Base-by-base conservation (phyloP, 2,329 filamentous ascomycete species). In the Monosporascus sp. region DNA sequence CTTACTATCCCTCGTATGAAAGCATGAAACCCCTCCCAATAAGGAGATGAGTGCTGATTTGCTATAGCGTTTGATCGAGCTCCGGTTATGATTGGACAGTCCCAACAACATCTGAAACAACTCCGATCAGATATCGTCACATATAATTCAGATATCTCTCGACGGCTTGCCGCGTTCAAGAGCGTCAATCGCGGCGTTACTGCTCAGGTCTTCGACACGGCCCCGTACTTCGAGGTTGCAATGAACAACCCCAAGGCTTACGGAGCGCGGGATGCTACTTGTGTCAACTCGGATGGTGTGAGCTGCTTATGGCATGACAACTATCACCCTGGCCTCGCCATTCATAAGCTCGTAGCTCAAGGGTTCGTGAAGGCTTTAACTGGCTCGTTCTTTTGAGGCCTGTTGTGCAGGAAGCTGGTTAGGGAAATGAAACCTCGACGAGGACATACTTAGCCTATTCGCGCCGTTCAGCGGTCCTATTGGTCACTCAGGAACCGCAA, bases 231-330 rank as follows among this genome's bases (percentile, higher is more conserved):
- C 35, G 28, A 50, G 14, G 41, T 54, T 2, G 52, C 56, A 8
- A 49, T 62, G 15, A 31, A 54, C 47, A 47, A 62, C 51, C 60
- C 60, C 4, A 55, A 59, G 44, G 57, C 55, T 4, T 62, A 61
- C n/a, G 60, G 60, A 14, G 60, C 60, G 1, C 20, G 52, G 4
- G 57, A 62, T 37, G 54, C 57, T 7, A 60, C 57, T 2, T 62
- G 59, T 22, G 48, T 56, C 7, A 58, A 51, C 24, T 40, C 52
- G 3, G 57, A 61, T 46, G 60, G 60, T 2, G 52, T 22, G 22
- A 57, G 54, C 38, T 62, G 59, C 43, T 51, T 62, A 6, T 61
- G 59, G 60, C 49, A 53, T 20, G 59, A 61, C 28, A 55, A 51
- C 5, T 60, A 60, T 38, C 60, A 61, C 15, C 55, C 60, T 2